phyloP scores from a whole-genome alignment of 2,329 filamentous ascomycete genomes.

The Bipolaris zeicola region DNA sequence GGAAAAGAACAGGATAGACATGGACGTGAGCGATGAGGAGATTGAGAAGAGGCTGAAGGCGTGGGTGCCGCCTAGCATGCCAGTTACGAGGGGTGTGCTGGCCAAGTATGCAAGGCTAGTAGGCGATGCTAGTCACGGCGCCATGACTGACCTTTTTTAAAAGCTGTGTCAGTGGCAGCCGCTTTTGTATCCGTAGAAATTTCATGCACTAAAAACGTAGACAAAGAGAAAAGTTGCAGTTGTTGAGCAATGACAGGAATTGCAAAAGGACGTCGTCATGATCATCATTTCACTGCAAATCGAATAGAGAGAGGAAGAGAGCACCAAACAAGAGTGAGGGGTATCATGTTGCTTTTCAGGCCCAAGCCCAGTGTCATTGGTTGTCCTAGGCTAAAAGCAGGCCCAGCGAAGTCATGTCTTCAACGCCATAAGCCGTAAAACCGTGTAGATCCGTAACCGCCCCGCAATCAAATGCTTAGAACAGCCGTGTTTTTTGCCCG shows the following conservation, averaged over 20 bases:
- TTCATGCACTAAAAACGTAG: neutral
- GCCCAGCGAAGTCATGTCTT: constrained; percentile 37
- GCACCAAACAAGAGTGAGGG: constrained; percentile 11
- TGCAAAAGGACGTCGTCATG: neutral
- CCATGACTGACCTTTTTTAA: constrained; percentile 79
- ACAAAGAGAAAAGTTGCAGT: neutral
- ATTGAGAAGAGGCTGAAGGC: constrained; percentile 65
- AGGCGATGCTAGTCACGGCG: constrained; percentile 88
- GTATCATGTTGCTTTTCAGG: constrained; percentile 43
- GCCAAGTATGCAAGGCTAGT: constrained; percentile 90
- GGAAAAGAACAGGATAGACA: constrained; percentile 71
- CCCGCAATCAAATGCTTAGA: constrained; percentile 32
- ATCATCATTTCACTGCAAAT: neutral
- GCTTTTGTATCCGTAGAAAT: neutral
- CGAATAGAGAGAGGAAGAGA: neutral
- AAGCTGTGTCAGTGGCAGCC: neutral
- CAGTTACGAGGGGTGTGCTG: constrained; percentile 80
- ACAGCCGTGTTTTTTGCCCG: constrained; percentile 25
- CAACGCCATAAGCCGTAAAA: constrained; percentile 48
- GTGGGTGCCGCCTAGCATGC: constrained; percentile 74
- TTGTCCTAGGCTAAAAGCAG: constrained; percentile 40
- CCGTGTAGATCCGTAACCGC: constrained; percentile 37
- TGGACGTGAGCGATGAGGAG: constrained; percentile 75
- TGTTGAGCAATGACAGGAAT: too few species aligned
- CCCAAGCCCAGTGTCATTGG: constrained; percentile 42